Base-by-base conservation (phyloP, 2,329 filamentous ascomycete genomes). In the Colletotrichum filicis region DNA sequence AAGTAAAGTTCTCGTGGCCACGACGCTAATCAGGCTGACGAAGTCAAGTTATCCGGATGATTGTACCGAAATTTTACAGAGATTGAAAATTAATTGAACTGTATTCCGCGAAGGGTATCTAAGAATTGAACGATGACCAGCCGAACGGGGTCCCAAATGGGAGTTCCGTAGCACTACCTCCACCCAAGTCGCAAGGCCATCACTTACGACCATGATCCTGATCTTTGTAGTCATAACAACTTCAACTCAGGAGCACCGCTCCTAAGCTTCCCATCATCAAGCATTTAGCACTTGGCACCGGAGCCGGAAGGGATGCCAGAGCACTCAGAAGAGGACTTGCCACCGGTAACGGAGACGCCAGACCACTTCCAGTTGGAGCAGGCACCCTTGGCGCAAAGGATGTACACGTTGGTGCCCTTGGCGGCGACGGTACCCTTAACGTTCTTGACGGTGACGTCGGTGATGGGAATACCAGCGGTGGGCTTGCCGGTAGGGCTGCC, bases 321-420 rank as follows among this genome's bases (percentile, higher is more conserved):
- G 75, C 80, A 81, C 30, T 70, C 68, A 42, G 58, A 66, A 14
- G 76, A 77, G 30, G 72, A 84, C 77, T 86, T 83, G 58, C 89
- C 89, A 56, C 89, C 89, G 28, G 86, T 87, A 49, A 90, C 82
- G 62, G 75, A 79, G 74, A 88, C 85, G 55, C 80, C 83, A 9
- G 79, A 82, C 87, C 88, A 90, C 16, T 83, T 87, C 87, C 88
- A 91, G 80, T 85, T 82, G 9, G 82, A 84, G 80, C 87, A 89
- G 65, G 83, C 82, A 37, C 85, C 87, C 53, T 79, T 81, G 22
- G 85, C 89, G 76, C 89, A 91, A 7, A 90, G 84, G 68, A 91
- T 87, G 76, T 88, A 87, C 71, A 89, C 79, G 66, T 87, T 80
- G 30, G 80, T 83, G 22, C 79, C 85, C 22, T 75, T 76, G 1